phyloP scores from a whole-genome alignment of 129 eudicot species.

The Lactuca saligna region DNA sequence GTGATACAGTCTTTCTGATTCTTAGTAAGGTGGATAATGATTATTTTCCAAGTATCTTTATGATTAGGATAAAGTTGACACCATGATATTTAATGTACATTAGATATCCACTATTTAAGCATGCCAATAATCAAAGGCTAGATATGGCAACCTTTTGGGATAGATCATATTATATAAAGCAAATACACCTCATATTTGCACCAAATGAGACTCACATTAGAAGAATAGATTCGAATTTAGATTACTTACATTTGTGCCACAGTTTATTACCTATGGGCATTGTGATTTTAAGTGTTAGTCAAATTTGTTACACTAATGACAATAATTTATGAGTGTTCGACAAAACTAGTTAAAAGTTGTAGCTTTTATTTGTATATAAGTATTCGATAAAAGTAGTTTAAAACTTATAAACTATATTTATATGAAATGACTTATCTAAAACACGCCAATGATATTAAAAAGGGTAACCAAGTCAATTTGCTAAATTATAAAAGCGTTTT shows the following conservation, averaged over 20 bases:
- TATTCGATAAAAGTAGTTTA: too few species aligned
- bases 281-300: slow-evolving; percentile 22
- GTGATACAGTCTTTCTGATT: neutral
- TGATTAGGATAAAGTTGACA: slow-evolving; percentile 33
- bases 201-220: slow-evolving; percentile 26
- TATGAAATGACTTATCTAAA: too few species aligned
- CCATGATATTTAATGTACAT: slow-evolving; percentile 37
- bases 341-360: too few species aligned
- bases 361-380: too few species aligned
- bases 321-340: neutral
- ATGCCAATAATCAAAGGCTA: slow-evolving; percentile 32
- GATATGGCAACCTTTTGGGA: slow-evolving; percentile 26
- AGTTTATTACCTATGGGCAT: slow-evolving; percentile 10
- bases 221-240: slow-evolving; percentile 1
- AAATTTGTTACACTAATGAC: slow-evolving; percentile 11
- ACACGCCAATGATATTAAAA: too few species aligned
- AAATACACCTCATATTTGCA: slow-evolving; percentile 44
- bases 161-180: slow-evolving; percentile 3
- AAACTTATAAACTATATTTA: too few species aligned
- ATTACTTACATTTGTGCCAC: slow-evolving; percentile 20
- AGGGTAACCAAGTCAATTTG: too few species aligned
- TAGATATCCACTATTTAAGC: slow-evolving; percentile 42
- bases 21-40: neutral
- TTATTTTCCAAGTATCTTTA: slow-evolving; percentile 15
- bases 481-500: too few species aligned